Conservation (phyloP, 495 filamentous ascomycete species). For the Hypomontagnella submonticulosa region DNA sequence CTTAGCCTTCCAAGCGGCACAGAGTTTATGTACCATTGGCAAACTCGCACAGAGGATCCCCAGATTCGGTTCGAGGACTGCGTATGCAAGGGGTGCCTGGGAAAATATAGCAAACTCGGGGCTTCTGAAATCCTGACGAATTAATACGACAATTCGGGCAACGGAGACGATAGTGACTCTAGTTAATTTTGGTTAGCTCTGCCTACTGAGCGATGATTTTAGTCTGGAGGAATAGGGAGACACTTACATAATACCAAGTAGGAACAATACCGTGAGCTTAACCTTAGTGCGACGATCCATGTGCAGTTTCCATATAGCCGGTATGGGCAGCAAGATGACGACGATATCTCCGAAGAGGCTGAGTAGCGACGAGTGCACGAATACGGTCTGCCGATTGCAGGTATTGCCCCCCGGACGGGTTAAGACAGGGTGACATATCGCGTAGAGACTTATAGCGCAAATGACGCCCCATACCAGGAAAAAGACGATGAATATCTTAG, state of each 20-base stretch:
- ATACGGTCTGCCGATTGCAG: conserved; percentile 5
- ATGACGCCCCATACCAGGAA: conserved; percentile 2
- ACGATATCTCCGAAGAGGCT: conserved; percentile 48
- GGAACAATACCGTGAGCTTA: conserved; percentile 32
- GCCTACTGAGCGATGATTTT: too few species aligned
- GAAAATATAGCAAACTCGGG: conserved; percentile 21
- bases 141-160: conserved; percentile 17
- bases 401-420: not conserved
- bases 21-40: conserved; percentile 21
- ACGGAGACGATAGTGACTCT: conserved; percentile 22
- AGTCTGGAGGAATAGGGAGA: not conserved
- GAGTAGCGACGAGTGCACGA: conserved; percentile 7
- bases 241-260: conserved; percentile 25
- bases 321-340: conserved; percentile 48
- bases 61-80: conserved; percentile 32
- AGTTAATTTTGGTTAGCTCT: not conserved
- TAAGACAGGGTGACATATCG: not conserved
- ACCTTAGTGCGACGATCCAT: conserved; percentile 41
- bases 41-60: conserved; percentile 28
- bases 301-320: conserved; percentile 49
- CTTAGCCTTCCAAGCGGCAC: conserved; percentile 6
- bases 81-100: conserved; percentile 20
- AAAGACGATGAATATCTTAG: not conserved
- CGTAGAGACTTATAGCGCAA: conserved; percentile 4
- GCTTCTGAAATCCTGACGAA: conserved; percentile 14